Conservation (phyloP, 768 basidiomycete genomes). For the Roridomyces roridus region DNA sequence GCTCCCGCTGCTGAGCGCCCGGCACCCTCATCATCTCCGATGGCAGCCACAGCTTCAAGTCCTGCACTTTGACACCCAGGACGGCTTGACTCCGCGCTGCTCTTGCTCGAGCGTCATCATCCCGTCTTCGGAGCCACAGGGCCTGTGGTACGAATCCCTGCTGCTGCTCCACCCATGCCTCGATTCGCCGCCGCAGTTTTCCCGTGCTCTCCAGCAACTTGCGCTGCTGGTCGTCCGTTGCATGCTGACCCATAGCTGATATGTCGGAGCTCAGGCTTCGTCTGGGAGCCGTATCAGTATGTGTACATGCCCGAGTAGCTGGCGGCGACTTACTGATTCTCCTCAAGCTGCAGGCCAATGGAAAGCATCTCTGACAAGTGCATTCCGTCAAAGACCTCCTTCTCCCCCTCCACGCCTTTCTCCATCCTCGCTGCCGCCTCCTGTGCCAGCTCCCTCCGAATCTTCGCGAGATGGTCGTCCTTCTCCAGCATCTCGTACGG, state of each 20-base stretch:
- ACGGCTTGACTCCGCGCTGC: not conserved
- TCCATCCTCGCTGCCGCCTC: slow-evolving; percentile 18
- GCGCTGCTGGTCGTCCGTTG: slow-evolving; percentile 19
- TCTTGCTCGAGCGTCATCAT: not conserved
- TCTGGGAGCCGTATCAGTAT: not conserved
- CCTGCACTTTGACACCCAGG: not conserved
- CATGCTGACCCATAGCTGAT: slow-evolving; percentile 8
- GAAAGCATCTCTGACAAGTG: slow-evolving; percentile 4
- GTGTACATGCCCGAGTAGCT: no score
- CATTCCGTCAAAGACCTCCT: not conserved
- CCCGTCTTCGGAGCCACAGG: not conserved
- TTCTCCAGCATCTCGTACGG: slow-evolving; percentile 1
- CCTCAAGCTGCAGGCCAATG: slow-evolving; percentile 17
- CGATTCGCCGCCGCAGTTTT: slow-evolving; percentile 1
- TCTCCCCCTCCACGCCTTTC: not conserved
- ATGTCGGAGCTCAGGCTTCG: not conserved
- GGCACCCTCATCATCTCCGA: not conserved
- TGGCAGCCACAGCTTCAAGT: slow-evolving; percentile 1
- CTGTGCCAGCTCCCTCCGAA: slow-evolving; percentile 21
- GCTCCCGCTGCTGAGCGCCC: not conserved
- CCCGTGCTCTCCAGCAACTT: slow-evolving; percentile 17
- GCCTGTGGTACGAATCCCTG: not conserved
- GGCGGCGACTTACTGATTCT: slow-evolving; percentile 19
- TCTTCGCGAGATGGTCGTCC: slow-evolving; percentile 8
- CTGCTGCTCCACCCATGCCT: slow-evolving; percentile 1